Evolutionary conservation across 2,329 filamentous ascomycete genomes (phyloP).

Genomic region (Verticillium tricorpus): DNA sequence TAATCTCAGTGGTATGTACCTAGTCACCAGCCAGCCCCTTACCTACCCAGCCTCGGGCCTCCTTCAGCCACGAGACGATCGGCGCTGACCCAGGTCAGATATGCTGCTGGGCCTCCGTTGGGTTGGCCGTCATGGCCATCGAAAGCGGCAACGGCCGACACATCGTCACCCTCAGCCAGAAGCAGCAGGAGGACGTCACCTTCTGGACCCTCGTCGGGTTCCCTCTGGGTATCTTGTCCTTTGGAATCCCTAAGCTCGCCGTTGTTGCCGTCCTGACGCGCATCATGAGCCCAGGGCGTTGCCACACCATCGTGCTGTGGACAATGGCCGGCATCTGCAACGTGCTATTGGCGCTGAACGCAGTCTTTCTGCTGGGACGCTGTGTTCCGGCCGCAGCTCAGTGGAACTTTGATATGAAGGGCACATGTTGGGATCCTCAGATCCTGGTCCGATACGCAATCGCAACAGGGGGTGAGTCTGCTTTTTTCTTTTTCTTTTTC

Average conservation of each 20-base stretch:
- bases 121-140: constrained; percentile 28
- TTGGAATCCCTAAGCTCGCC: constrained; percentile 35
- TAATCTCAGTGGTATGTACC: constrained; percentile 22
- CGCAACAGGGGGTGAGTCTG: constrained; percentile 29
- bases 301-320: constrained; percentile 32
- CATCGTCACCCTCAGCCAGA: constrained; percentile 20
- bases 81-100: constrained; percentile 15
- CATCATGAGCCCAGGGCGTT: constrained; percentile 29
- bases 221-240: constrained; percentile 30
- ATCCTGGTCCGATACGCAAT: constrained; percentile 34
- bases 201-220: constrained; percentile 32
- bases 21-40: no score
- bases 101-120: constrained; percentile 27
- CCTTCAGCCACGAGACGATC: background rate
- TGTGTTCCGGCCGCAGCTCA: constrained; percentile 32
- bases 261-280: constrained; percentile 32
- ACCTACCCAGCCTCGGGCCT: background rate
- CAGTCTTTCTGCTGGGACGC: constrained; percentile 36
- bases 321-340: constrained; percentile 23
- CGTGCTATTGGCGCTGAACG: constrained; percentile 25
- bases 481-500: background rate
- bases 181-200: constrained; percentile 24
- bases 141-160: constrained; percentile 34
- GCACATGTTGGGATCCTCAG: constrained; percentile 27
- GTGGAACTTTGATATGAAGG: constrained; percentile 31